Conservation (phyloP, 1,139 yeast genomes). For the Pichia sp. region DNA sequence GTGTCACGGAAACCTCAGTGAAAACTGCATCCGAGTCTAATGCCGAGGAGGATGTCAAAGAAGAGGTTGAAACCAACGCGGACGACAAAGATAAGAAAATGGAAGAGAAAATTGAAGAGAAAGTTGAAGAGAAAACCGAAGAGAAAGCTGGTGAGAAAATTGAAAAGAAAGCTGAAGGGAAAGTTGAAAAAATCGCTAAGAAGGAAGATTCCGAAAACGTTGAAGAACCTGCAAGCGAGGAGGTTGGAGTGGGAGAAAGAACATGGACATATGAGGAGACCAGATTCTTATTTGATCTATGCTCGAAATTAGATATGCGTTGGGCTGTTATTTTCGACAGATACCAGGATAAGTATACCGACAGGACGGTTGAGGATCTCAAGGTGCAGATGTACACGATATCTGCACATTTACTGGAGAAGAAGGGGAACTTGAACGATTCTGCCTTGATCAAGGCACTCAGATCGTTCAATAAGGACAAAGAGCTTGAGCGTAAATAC, state of each 20-base stretch:
- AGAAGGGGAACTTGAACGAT: conserved; percentile 40
- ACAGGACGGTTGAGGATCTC: conserved; percentile 64
- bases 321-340: conserved; percentile 86
- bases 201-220: not conserved
- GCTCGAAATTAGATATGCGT: conserved; percentile 70
- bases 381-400: conserved; percentile 74
- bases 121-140: not conserved
- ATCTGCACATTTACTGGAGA: conserved; percentile 41
- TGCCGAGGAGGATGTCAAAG: not conserved
- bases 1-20: not conserved
- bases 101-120: not conserved
- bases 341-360: conserved; percentile 39
- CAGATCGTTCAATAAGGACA: conserved; percentile 51
- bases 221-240: not conserved
- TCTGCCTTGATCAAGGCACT: conserved; percentile 47
- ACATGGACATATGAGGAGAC: conserved; percentile 80
- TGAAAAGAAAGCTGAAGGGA: not conserved
- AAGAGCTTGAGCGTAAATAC: conserved; percentile 74
- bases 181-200: not conserved
- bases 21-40: not conserved
- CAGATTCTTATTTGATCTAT: conserved; percentile 63
- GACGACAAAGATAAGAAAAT: not conserved
- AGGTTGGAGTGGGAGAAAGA: conserved; percentile 30
- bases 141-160: not conserved
- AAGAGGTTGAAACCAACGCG: not conserved